Evolutionary conservation across 352 stramenopile genomes (phyloP).

Genomic region (Phytophthora aleatoria): DNA sequence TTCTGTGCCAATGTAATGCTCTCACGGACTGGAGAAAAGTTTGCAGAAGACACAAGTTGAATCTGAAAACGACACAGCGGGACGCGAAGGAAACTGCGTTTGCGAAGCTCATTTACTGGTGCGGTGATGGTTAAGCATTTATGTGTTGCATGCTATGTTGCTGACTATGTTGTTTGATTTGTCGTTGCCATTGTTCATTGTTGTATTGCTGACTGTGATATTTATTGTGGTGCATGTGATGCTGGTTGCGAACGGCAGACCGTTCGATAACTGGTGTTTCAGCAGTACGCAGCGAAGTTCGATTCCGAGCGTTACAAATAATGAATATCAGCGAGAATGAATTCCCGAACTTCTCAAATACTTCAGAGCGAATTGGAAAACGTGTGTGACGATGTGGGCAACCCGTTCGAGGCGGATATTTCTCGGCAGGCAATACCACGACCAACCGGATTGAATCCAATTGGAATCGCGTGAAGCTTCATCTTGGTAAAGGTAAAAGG

Average conservation of each 20-base stretch:
- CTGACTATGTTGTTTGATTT: neutral
- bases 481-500: constrained; percentile 9
- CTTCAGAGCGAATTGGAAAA: neutral
- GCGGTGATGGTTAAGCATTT: neutral
- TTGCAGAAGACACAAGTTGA: constrained; percentile 2
- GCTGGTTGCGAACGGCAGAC: no score
- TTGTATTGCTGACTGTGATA: no score
- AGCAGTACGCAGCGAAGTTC: neutral
- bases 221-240: no score
- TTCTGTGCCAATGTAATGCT: constrained; percentile 16
- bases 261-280: neutral
- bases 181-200: no score
- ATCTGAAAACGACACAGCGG: constrained; percentile 15
- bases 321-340: neutral
- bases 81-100: constrained; percentile 8
- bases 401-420: constrained; percentile 3
- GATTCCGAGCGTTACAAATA: neutral
- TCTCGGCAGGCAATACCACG: constrained; percentile 26
- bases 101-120: neutral
- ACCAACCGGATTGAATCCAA: constrained; percentile 33
- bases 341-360: neutral
- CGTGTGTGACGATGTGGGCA: neutral
- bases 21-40: constrained; percentile 15
- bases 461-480: constrained; percentile 28
- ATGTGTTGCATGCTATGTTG: neutral